Conservation (phyloP, 1,284 basidiomycete genomes). For the Cryptococcus sp. region DNA sequence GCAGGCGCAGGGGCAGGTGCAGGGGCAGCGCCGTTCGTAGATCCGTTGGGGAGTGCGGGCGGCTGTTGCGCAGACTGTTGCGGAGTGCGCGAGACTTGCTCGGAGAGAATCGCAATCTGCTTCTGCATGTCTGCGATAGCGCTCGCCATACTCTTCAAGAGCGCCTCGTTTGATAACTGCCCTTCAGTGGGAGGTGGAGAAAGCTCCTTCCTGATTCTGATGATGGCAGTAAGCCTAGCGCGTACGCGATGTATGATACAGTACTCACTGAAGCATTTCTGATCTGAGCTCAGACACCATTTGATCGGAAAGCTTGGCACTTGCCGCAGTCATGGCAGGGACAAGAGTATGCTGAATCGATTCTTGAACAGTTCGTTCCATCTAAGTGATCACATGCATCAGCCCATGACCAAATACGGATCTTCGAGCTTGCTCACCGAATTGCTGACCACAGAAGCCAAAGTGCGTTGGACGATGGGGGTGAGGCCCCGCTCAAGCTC, state of each 20-base stretch:
- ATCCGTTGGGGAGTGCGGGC: background rate
- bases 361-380: conserved; percentile 34
- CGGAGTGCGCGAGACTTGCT: conserved; percentile 18
- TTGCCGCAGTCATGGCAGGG: conserved; percentile 29
- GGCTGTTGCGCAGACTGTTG: conserved; percentile 1
- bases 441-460: conserved; percentile 28
- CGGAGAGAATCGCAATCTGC: conserved; percentile 30
- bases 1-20: conserved; percentile 5
- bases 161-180: conserved; percentile 9
- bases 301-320: conserved; percentile 30
- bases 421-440: conserved; percentile 15
- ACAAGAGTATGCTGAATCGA: conserved; percentile 28
- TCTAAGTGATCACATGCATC: conserved; percentile 1
- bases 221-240: background rate
- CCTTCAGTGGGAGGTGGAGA: conserved; percentile 10
- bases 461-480: conserved; percentile 27
- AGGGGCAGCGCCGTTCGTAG: background rate
- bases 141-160: conserved; percentile 23
- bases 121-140: conserved; percentile 30
- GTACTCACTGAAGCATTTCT: conserved; percentile 42
- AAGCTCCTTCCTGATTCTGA: conserved; percentile 33
- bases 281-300: conserved; percentile 38
- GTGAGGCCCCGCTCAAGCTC: conserved; percentile 32
- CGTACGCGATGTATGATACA: background rate
- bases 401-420: background rate